These are phyloP conservation scores for Solanum dulcamara DNA, from an alignment of 257 asterid genomes.

Conservation along the genomic window DNA sequence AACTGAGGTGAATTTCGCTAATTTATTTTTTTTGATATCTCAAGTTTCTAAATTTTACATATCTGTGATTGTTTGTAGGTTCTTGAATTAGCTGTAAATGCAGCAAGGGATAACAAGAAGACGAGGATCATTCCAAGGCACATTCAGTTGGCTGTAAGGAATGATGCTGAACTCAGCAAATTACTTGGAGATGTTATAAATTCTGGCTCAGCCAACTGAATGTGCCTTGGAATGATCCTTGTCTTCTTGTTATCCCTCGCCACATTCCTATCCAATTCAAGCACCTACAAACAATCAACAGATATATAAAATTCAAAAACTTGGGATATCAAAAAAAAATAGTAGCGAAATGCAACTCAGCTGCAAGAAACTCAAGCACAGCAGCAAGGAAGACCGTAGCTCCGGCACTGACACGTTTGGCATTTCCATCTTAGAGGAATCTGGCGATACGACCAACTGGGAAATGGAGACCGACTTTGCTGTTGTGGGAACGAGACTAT, in stretches of 20 bases:
- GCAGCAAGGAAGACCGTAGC: not conserved
- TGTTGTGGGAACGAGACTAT: not conserved
- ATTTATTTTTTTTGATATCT: not conserved
- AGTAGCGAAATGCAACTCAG: not conserved
- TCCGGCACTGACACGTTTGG: too few species aligned
- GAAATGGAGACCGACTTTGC: not conserved
- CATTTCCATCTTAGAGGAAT: too few species aligned
- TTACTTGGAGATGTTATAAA: too few species aligned
- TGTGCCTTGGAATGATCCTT: not conserved
- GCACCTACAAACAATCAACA: too few species aligned
- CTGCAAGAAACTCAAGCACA: too few species aligned
- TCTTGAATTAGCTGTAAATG: not conserved
- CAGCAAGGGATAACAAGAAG: not conserved
- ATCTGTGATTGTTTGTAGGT: not conserved
- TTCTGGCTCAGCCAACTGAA: not conserved
- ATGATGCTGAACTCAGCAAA: not conserved
- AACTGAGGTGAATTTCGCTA: too few species aligned
- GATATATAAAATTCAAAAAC: too few species aligned
- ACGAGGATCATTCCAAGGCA: not conserved
- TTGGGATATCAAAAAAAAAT: too few species aligned
- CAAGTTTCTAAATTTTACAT: not conserved
- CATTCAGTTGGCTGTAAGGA: not conserved
- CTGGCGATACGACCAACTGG: not conserved
- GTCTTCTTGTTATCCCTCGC: not conserved
- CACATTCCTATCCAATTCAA: not conserved